These are phyloP conservation scores for Calocera cornea DNA, from an alignment of 768 basidiomycete genomes.

Conservation along the genomic window DNA sequence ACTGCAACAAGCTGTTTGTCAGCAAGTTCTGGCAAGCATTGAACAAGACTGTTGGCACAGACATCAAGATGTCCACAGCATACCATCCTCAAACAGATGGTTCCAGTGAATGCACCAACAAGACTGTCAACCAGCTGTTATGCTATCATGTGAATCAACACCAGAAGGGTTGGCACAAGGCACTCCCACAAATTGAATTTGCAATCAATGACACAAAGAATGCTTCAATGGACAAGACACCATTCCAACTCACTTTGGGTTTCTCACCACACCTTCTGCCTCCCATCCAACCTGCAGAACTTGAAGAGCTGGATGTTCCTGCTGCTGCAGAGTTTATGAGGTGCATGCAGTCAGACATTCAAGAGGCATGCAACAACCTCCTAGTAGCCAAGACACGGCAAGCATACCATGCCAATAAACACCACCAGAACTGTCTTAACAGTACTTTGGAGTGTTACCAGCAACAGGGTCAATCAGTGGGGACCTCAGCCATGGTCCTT, in stretches of 20 bases:
- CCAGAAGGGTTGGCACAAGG: slow-evolving; percentile 21
- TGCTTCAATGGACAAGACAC: slow-evolving; percentile 25
- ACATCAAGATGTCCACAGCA: slow-evolving; percentile 24
- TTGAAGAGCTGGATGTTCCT: slow-evolving; percentile 16
- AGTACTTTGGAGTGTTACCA: too few species aligned
- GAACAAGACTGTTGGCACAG: slow-evolving; percentile 17
- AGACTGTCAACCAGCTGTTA: slow-evolving; percentile 9
- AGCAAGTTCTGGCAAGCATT: slow-evolving; percentile 23
- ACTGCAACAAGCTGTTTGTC: slow-evolving; percentile 26
- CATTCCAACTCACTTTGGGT: slow-evolving; percentile 24
- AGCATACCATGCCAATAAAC: slow-evolving; percentile 20
- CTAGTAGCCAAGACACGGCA: slow-evolving; percentile 25
- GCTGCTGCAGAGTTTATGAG: slow-evolving; percentile 23
- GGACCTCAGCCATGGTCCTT: too few species aligned
- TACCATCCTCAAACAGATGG: slow-evolving; percentile 32
- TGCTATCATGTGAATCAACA: slow-evolving; percentile 7
- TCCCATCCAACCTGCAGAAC: slow-evolving; percentile 23
- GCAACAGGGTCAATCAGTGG: too few species aligned
- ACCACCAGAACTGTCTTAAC: too few species aligned
- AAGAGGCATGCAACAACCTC: slow-evolving; percentile 26
- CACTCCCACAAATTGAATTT: slow-evolving; percentile 27
- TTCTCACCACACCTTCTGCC: slow-evolving; percentile 23
- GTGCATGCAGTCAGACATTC: slow-evolving; percentile 17
- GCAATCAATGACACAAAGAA: slow-evolving; percentile 27
- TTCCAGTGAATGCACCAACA: slow-evolving; percentile 19